A percentile compares a stretch with the other conserved stretches of the same genome.
Conservation (phyloP, 2,329 filamentous ascomycete species). For the Alternaria triticina region DNA sequence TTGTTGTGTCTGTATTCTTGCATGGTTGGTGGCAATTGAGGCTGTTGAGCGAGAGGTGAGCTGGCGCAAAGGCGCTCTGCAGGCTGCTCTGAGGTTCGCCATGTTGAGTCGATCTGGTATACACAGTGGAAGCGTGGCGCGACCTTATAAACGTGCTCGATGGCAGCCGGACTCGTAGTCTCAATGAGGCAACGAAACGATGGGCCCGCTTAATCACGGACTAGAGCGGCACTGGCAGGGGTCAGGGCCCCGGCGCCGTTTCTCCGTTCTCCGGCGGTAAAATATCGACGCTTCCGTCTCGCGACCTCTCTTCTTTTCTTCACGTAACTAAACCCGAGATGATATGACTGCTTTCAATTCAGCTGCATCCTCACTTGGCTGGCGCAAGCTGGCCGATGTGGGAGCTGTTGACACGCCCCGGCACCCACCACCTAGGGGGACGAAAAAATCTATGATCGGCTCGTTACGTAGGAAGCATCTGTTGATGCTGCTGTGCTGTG, state of each 20-base stretch:
- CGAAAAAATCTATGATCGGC: constrained; percentile 55
- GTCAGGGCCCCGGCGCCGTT: constrained; percentile 10
- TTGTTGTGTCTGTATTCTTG: constrained; percentile 39
- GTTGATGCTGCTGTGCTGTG: background rate
- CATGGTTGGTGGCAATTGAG: constrained; percentile 40
- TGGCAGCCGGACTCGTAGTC: constrained; percentile 31
- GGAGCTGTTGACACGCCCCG: constrained; percentile 58
- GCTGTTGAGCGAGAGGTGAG: constrained; percentile 32
- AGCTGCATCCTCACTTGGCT: constrained; percentile 61
- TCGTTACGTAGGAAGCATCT: constrained; percentile 38
- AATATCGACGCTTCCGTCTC: constrained; percentile 22
- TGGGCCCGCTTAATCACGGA: constrained; percentile 25
- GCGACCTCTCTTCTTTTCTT: constrained; percentile 52
- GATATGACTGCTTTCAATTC: constrained; percentile 71
- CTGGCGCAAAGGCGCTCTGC: constrained; percentile 49
- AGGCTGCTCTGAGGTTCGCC: constrained; percentile 50
- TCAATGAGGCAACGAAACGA: constrained; percentile 32
- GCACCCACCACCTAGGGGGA: constrained; percentile 56
- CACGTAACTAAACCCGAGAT: constrained; percentile 78
- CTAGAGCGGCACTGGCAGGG: constrained; percentile 10
- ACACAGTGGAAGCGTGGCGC: constrained; percentile 16
- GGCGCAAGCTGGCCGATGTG: constrained; percentile 55
- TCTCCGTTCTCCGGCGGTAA: constrained; percentile 28
- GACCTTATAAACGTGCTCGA: constrained; percentile 25
- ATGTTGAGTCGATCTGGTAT: constrained; percentile 38